phyloP scores from a whole-genome alignment of 208 protist species.

The Leishmania tropica region DNA sequence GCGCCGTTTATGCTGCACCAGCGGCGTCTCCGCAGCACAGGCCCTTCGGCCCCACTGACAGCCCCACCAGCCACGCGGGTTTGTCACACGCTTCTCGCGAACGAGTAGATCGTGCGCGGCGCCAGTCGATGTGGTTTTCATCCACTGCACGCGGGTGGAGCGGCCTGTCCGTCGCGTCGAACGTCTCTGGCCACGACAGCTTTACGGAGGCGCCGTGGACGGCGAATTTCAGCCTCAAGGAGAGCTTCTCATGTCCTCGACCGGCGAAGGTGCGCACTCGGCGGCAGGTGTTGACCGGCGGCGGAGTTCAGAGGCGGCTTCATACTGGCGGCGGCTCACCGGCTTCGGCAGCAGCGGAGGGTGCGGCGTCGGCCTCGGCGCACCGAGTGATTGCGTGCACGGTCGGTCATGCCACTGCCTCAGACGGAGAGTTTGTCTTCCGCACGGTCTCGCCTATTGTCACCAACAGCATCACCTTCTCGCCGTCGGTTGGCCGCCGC shows the following conservation, averaged over 20 bases:
- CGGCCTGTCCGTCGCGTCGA: neutral
- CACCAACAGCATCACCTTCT: constrained; percentile 1
- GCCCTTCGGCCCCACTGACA: neutral
- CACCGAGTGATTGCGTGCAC: neutral
- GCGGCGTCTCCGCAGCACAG: neutral
- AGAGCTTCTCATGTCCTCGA: constrained; percentile 31
- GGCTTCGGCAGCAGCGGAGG: neutral
- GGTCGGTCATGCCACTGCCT: neutral
- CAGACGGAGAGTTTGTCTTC: neutral
- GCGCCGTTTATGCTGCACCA: neutral
- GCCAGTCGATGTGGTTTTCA: neutral
- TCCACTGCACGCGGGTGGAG: neutral
- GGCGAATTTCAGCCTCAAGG: constrained; percentile 5
- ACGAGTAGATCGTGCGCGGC: constrained; percentile 9
- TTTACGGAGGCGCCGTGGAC: neutral
- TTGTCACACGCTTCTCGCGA: neutral
- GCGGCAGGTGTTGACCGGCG: neutral
- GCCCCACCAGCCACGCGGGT: neutral
- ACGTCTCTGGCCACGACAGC: constrained; percentile 11
- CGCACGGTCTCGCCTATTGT: neutral
- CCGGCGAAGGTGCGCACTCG: constrained; percentile 11
- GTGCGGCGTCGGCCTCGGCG: neutral
- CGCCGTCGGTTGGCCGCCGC: constrained; percentile 5
- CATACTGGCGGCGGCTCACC: neutral
- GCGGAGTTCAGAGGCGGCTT: neutral